phyloP scores from a whole-genome alignment of 164 flowering plant genomes.

The Liquidambar formosana region DNA sequence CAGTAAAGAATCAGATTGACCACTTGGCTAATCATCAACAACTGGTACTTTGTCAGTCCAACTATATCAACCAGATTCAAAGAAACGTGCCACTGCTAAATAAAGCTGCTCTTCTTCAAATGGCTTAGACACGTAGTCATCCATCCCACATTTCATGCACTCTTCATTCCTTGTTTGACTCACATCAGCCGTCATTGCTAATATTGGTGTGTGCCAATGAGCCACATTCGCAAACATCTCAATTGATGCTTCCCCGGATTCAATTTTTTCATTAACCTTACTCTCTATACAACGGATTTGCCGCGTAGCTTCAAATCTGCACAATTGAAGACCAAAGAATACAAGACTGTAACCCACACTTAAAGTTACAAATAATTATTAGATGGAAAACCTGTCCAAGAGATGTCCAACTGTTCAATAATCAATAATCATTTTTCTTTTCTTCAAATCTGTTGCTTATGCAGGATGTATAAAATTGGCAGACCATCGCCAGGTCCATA shows the following conservation, averaged over 20 bases:
- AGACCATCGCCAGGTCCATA: neutral
- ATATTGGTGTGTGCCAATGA: constrained; percentile 79
- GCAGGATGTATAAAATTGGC: neutral
- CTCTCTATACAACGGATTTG: constrained; percentile 56
- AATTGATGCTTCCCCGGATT: constrained; percentile 42
- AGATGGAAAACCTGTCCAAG: neutral
- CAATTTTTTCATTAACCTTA: constrained; percentile 46
- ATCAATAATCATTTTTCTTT: neutral
- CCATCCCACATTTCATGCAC: constrained; percentile 81
- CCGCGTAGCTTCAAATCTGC: constrained; percentile 86
- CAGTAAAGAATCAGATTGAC: constrained; percentile 3
- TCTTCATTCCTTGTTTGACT: constrained; percentile 72
- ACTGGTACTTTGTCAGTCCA: constrained; percentile 4
- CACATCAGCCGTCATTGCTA: constrained; percentile 98
- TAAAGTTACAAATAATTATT: neutral
- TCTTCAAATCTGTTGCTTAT: neutral
- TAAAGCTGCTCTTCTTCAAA: constrained; percentile 84
- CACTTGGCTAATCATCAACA: constrained; percentile 3
- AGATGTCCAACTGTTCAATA: neutral
- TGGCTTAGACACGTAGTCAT: constrained; percentile 88
- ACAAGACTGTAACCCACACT: constrained; percentile 1
- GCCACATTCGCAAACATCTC: constrained; percentile 33
- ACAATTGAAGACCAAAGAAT: constrained; percentile 6
- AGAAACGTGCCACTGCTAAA: constrained; percentile 64
- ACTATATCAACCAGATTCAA: constrained; percentile 45